Base-by-base conservation (phyloP, 2,329 filamentous ascomycete species). In the Cladophialophora bantiana region DNA sequence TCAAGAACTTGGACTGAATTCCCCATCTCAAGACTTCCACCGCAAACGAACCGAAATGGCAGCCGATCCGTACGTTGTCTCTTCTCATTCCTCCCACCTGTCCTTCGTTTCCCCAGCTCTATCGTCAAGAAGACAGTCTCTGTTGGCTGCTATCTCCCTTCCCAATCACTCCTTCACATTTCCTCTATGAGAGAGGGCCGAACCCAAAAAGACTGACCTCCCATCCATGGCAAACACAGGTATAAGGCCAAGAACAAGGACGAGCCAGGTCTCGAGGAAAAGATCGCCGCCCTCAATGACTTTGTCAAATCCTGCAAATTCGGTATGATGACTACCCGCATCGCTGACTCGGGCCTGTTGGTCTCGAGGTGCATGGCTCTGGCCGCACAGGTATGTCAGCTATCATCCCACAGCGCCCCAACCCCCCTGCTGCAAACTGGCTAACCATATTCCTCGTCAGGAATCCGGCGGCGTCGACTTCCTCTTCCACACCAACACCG, bases 401-500 rank as follows among this genome's bases (percentile, higher is more conserved):
- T 2, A 26, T 26, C 3, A 26, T 26, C 26, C 26, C 26, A 26
- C 26, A 2, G 26, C 26, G 26, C 26, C 26, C 26, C 26, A 26
- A 26, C 26, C 26, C 26, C 38, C 32, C 13, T 34, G 18, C 9
- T n/a, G 20, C 40, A 9, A 13, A 50, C 20, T 18, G 12, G 13
- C 42, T 13, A 45, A 10, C 7, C 45, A 50, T 50, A 9, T 38
- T 10, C 9, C 45, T 50, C 7, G 35, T 38, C 20, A 94, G 91
- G 92, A 96, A 80, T 83, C 85, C 68, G 89, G 89, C 70, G 90
- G 91, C 74, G 84, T 93, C 65, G 93, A 96, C 77, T 86, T 95
- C 64, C 86, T 96, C 78, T 96, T 96, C 85, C 90, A 95, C 83
- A 93, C 93, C 75, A 96, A 96, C 83, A 93, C 92, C 69, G 91